A percentile compares a stretch with the other conserved stretches of the same genome.
Conservation (phyloP, 2,329 filamentous ascomycete genomes). For the Talaromyces sp. region DNA sequence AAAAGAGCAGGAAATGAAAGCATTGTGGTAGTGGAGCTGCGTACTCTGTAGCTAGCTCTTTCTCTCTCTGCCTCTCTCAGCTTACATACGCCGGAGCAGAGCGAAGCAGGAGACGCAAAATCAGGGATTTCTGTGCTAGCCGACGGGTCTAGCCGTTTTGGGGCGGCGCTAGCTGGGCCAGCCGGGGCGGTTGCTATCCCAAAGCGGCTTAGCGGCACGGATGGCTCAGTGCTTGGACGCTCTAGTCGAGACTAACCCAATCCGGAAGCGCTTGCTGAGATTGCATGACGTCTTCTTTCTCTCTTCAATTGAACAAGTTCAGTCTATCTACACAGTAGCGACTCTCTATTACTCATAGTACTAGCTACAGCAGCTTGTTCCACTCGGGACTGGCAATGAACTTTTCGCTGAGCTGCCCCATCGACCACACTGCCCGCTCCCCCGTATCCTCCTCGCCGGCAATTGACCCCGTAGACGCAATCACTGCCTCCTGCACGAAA, state of each 20-base stretch:
- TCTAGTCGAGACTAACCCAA: neutral
- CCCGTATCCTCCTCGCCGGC: slow-evolving; percentile 22
- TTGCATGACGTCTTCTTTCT: slow-evolving; percentile 14
- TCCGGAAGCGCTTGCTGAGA: neutral
- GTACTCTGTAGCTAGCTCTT: neutral
- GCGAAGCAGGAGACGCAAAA: neutral
- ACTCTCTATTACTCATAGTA: neutral
- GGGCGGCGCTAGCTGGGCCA: neutral
- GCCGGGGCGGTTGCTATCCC: neutral
- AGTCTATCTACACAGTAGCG: neutral
- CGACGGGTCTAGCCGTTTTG: neutral
- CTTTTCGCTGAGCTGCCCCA: slow-evolving; percentile 63
- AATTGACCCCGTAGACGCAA: slow-evolving; percentile 30
- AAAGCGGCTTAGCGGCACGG: neutral
- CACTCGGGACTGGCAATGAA: slow-evolving; percentile 63
- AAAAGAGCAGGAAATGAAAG: neutral
- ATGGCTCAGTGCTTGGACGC: neutral
- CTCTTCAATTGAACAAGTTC: neutral
- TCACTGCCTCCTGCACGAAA: slow-evolving; percentile 60
- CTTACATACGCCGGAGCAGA: neutral
- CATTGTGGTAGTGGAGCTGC: slow-evolving; percentile 1
- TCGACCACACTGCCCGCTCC: slow-evolving; percentile 45
- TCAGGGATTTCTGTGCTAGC: neutral
- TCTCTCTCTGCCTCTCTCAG: neutral
- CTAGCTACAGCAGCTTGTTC: slow-evolving; percentile 45